A percentile compares a stretch with the other conserved stretches of the same genome.
Evolutionary conservation across 129 eudicot species (phyloP).

Genomic region (Logfia minima): DNA sequence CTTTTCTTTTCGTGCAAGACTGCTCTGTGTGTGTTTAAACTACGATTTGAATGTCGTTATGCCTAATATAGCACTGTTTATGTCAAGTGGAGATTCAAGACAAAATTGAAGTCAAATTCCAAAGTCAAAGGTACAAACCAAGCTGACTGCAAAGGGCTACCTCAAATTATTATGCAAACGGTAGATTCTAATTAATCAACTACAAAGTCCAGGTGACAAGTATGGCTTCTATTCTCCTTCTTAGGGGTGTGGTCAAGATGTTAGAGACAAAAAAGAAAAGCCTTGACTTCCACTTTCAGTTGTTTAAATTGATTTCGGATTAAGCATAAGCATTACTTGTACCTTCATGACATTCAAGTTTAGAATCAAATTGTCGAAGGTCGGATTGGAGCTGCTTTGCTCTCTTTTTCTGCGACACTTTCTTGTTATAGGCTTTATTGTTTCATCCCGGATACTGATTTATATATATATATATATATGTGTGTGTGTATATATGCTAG

Average conservation of each 20-base stretch:
- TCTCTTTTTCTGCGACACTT: too few species aligned
- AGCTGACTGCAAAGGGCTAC: neutral
- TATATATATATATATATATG: too few species aligned
- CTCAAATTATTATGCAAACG: neutral
- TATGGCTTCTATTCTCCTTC: too few species aligned
- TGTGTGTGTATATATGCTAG: too few species aligned
- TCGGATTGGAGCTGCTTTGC: too few species aligned
- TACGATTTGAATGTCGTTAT: neutral
- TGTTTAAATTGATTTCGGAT: too few species aligned
- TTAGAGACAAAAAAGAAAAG: neutral
- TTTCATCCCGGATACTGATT: too few species aligned
- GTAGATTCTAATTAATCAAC: neutral
- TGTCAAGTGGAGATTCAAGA: neutral
- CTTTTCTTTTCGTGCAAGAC: neutral
- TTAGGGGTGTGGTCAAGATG: neutral
- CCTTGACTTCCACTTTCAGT: neutral
- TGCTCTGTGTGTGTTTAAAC: neutral
- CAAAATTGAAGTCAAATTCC: neutral
- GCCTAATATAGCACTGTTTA: neutral
- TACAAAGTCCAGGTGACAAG: neutral
- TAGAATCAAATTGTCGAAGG: too few species aligned
- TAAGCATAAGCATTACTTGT: too few species aligned
- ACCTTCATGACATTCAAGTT: too few species aligned
- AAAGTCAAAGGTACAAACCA: neutral
- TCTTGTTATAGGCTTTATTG: too few species aligned